Evolutionary conservation across 352 stramenopile species (phyloP).

Genomic region (Phytophthora macrochlamydospora): DNA sequence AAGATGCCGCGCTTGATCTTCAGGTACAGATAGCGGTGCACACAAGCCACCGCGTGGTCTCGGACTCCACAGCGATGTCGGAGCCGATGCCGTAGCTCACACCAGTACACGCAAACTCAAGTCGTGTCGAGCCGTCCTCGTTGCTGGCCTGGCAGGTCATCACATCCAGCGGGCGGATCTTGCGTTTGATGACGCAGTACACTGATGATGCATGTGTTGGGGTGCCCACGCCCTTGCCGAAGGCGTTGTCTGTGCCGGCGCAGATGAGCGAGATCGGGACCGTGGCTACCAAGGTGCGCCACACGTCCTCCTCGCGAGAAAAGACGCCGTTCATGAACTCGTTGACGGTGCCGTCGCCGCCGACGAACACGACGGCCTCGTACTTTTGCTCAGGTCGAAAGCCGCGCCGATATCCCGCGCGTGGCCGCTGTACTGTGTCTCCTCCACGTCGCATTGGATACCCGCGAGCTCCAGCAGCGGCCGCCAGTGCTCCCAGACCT

Average conservation of each 20-base stretch:
- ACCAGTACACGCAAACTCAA: constrained; percentile 78
- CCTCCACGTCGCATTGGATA: constrained; percentile 79
- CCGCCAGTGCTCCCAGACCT: constrained; percentile 69
- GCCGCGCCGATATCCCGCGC: constrained; percentile 71
- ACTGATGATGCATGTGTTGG: constrained; percentile 67
- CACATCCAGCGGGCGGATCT: constrained; percentile 80
- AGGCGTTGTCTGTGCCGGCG: constrained; percentile 80
- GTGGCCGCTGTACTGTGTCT: constrained; percentile 75
- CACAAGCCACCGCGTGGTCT: constrained; percentile 67
- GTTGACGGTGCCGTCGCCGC: constrained; percentile 81
- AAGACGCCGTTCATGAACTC: constrained; percentile 89
- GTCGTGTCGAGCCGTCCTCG: constrained; percentile 48
- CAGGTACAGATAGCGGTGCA: constrained; percentile 76
- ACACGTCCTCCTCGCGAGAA: constrained; percentile 67
- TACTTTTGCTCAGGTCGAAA: constrained; percentile 67
- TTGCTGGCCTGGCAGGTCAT: constrained; percentile 58
- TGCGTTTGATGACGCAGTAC: constrained; percentile 84
- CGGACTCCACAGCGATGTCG: constrained; percentile 79
- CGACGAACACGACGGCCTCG: constrained; percentile 80
- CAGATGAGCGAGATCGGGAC: constrained; percentile 74
- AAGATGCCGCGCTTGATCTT: constrained; percentile 74
- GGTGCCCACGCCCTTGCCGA: constrained; percentile 71
- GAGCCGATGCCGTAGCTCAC: constrained; percentile 76
- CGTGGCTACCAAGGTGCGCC: constrained; percentile 73
- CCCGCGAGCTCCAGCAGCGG: constrained; percentile 62